phyloP scores from a whole-genome alignment of 2,329 filamentous ascomycete genomes.

The Mariannaea elegans region DNA sequence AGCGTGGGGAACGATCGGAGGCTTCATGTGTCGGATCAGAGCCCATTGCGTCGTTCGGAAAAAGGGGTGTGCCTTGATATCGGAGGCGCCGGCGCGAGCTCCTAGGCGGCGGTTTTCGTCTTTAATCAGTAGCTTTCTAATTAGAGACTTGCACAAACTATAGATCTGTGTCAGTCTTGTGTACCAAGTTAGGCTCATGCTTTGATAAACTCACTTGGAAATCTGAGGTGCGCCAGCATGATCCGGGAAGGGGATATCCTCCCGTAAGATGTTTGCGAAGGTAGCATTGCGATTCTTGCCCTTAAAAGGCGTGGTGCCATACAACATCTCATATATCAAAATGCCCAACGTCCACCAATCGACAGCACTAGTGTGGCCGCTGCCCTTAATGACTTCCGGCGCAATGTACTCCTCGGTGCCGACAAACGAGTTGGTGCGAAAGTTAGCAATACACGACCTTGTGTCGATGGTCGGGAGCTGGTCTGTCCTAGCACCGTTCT shows the following conservation, averaged over 20 bases:
- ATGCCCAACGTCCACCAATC: slow-evolving; percentile 99
- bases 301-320: slow-evolving; percentile 98
- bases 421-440: slow-evolving; percentile 97
- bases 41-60: slow-evolving; percentile 98
- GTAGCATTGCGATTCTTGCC: slow-evolving; percentile 98
- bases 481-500: slow-evolving; percentile 84
- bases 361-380: slow-evolving; percentile 96
- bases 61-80: slow-evolving; percentile 96
- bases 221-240: slow-evolving; percentile 84
- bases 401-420: slow-evolving; percentile 99
- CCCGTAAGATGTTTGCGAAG: slow-evolving; percentile 94
- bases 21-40: slow-evolving; percentile 95
- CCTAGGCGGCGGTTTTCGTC: slow-evolving; percentile 94
- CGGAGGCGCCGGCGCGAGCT: slow-evolving; percentile 92
- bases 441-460: slow-evolving; percentile 97
- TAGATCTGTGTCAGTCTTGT: slow-evolving; percentile 20
- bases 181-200: background rate
- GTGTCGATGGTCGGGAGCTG: slow-evolving; percentile 97
- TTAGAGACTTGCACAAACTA: slow-evolving; percentile 94
- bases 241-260: slow-evolving; percentile 96
- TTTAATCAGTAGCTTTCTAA: slow-evolving; percentile 96
- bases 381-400: slow-evolving; percentile 98
- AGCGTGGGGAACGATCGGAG: slow-evolving; percentile 92
- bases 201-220: slow-evolving; percentile 75
- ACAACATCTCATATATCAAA: slow-evolving; percentile 98